Conservation (phyloP, 1,284 basidiomycete genomes). For the Heliocybe sulcata region DNA sequence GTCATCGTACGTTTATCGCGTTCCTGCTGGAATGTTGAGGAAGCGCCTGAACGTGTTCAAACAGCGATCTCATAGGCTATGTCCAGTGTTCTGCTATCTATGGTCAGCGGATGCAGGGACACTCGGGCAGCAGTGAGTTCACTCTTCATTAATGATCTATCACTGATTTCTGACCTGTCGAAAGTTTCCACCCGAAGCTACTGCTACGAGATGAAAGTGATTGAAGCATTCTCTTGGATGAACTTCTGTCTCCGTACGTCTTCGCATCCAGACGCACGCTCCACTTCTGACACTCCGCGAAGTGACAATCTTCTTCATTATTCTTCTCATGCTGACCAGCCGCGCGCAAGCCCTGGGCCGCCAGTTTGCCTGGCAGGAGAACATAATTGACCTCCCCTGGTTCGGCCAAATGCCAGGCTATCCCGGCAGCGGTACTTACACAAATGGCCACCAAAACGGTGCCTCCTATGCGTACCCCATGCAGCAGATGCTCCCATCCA, state of each 20-base stretch:
- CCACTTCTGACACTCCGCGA: constrained; percentile 9
- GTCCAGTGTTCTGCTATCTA: constrained; percentile 52
- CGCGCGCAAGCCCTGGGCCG: constrained; percentile 36
- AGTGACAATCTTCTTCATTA: constrained; percentile 37
- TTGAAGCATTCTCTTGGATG: constrained; percentile 74
- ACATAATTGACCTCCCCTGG: constrained; percentile 44
- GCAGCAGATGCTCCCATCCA: constrained; percentile 8
- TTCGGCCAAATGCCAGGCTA: constrained; percentile 28
- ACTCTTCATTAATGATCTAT: constrained; percentile 4
- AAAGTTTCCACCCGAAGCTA: constrained; percentile 50
- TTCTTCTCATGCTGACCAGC: constrained; percentile 34
- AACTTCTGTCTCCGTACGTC: constrained; percentile 52
- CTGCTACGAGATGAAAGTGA: constrained; percentile 73
- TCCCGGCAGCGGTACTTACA: neutral
- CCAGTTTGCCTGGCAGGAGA: constrained; percentile 38
- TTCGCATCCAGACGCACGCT: constrained; percentile 26
- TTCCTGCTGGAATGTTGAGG: constrained; percentile 1
- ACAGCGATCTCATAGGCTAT: constrained; percentile 64
- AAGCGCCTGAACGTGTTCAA: constrained; percentile 2
- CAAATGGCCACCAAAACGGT: constrained; percentile 8
- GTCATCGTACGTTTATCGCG: constrained; percentile 44
- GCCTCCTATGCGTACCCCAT: constrained; percentile 3
- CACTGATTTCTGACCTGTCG: constrained; percentile 3
- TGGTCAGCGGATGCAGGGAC: constrained; percentile 36
- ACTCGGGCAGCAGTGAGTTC: constrained; percentile 46